These are phyloP conservation scores for Plasmodium ovale DNA, from an alignment of 169 alveolate species.

Conservation along the genomic window DNA sequence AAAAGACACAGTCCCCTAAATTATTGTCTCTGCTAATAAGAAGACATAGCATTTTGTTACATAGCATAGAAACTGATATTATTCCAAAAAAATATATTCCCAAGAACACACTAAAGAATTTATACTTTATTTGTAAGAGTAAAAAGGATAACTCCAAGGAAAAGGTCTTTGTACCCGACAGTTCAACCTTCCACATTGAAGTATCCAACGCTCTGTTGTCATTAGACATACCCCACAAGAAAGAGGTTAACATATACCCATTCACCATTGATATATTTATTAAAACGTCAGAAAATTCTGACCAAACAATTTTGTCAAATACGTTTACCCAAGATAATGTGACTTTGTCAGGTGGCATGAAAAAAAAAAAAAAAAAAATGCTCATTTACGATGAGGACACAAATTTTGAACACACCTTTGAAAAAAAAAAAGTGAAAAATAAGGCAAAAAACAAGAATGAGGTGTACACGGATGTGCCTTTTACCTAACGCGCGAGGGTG, in stretches of 20 bases:
- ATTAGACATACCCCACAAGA: slow-evolving; percentile 82
- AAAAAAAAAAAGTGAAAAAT: slow-evolving; percentile 48
- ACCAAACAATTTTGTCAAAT: not conserved
- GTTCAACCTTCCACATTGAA: slow-evolving; percentile 88
- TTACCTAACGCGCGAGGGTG: slow-evolving; percentile 22
- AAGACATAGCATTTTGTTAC: slow-evolving; percentile 71
- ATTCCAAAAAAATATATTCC: slow-evolving; percentile 60
- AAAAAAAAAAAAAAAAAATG: not conserved
- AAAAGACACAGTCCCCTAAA: slow-evolving; percentile 71
- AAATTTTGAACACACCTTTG: slow-evolving; percentile 69
- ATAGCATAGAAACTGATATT: slow-evolving; percentile 64
- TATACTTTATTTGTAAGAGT: slow-evolving; percentile 61
- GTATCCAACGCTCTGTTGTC: slow-evolving; percentile 84
- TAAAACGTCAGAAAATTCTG: slow-evolving; percentile 77
- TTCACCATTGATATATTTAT: slow-evolving; percentile 87
- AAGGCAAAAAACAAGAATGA: slow-evolving; percentile 65
- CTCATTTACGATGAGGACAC: slow-evolving; percentile 20
- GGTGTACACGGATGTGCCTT: slow-evolving; percentile 69
- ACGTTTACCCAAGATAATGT: not conserved
- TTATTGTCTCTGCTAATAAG: slow-evolving; percentile 52
- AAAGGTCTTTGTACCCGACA: slow-evolving; percentile 82
- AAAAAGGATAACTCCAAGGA: slow-evolving; percentile 75
- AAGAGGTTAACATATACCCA: slow-evolving; percentile 84
- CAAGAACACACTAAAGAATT: slow-evolving; percentile 33
- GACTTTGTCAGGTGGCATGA: not conserved